Base-by-base conservation (phyloP, 345 rosid genomes). In the Citrus unshiu region DNA sequence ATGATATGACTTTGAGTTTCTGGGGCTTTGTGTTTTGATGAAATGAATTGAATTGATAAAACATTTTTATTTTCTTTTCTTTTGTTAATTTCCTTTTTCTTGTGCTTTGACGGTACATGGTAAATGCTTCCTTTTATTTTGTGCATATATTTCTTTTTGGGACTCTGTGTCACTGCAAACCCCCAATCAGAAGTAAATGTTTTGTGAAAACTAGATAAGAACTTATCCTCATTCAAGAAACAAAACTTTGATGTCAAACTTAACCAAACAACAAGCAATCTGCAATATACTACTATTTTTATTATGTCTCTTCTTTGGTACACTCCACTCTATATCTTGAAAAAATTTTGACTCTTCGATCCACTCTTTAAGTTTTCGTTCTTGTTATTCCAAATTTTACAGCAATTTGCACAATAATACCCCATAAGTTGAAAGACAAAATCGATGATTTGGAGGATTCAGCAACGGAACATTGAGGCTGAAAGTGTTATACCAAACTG, bases 71-170 rank as follows among this genome's bases (percentile, higher is more conserved):
- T 64, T 64, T 35, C 0, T 30, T 7, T 29, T 35, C 84, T 81
- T 82, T 85, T 54, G 58, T 54, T 18, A 54, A 54, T 18, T 18
- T 18, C 22, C 58, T 54, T 3, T 46, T 46, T 46, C 51, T 84
- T 87, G 79, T 78, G 83, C 75, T 83, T 79, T 70, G 87, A 81
- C 88, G 77, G 85, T 81, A 86, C 85, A 84, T 83, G 81, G 78
- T 81, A 75, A 80, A 68, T 73, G 73, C 70, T 62, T 51, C 57
- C n/a, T 72, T 37, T 85, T 27, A 7, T 32, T 69, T 73, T 68
- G 69, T 81, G 78, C 76, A 68, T 40, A 39, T 9, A 22, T 73
- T 82, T 75, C 73, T 72, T 82, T 70, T 76, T 63, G 70, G 74
- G 73, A 30, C 72, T 43, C 35, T 12, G 65, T 64, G 18, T 74